These are phyloP conservation scores for Knoxia roxburghii DNA, from an alignment of 257 asterid genomes.

Conservation along the genomic window DNA sequence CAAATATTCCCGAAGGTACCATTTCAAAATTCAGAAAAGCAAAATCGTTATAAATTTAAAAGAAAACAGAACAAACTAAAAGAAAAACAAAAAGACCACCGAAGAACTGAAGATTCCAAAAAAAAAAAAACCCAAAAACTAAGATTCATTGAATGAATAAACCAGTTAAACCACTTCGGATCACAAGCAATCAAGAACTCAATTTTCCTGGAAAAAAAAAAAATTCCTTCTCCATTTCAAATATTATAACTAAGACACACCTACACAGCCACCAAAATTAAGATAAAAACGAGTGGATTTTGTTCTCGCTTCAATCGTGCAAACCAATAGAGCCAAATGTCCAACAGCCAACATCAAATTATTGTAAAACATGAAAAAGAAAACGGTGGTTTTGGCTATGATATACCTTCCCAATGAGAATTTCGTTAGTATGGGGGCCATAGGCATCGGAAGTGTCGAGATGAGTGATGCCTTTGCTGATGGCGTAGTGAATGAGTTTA, in stretches of 20 bases:
- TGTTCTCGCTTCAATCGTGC: background rate
- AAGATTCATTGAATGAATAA: background rate
- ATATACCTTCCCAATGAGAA: constrained; percentile 10
- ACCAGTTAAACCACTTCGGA: background rate
- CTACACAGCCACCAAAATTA: background rate
- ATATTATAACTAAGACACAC: too few species aligned
- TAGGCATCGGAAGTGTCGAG: constrained; percentile 16
- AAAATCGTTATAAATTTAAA: background rate
- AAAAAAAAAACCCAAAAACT: background rate
- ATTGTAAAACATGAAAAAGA: background rate
- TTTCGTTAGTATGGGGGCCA: constrained; percentile 15
- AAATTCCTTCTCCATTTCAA: background rate
- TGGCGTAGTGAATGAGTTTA: constrained; percentile 6
- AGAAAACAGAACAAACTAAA: background rate
- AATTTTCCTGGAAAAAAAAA: background rate
- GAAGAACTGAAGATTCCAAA: background rate
- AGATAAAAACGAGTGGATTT: background rate
- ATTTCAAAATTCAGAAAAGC: background rate
- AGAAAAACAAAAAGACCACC: background rate
- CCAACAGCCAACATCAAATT: background rate
- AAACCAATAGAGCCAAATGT: background rate
- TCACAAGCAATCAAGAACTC: background rate
- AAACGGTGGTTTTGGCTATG: too few species aligned
- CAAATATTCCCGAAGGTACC: too few species aligned
- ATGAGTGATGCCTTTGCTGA: constrained; percentile 11